phyloP scores from a whole-genome alignment of 2,329 filamentous ascomycete species.

The Xylaria arbuscula region DNA sequence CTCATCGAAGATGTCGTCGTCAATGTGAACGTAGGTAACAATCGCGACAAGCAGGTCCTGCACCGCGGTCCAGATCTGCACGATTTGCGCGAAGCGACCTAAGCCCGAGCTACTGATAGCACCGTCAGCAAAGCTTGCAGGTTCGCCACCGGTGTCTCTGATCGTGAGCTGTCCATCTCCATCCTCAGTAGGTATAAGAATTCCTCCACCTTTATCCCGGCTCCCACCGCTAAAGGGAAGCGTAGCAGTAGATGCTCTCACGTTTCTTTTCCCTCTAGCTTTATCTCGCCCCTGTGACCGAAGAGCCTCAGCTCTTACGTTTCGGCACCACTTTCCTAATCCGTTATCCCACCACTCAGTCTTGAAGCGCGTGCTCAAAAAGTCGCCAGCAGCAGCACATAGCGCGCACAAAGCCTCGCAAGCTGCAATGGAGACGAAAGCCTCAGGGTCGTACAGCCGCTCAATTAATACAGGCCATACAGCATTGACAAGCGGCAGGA shows the following conservation, averaged over 20 bases:
- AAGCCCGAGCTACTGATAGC: slow-evolving; percentile 53
- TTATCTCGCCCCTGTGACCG: slow-evolving; percentile 33
- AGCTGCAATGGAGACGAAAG: slow-evolving; percentile 76
- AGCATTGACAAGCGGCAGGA: slow-evolving; percentile 88
- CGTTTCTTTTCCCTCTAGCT: slow-evolving; percentile 24
- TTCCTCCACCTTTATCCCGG: slow-evolving; percentile 30
- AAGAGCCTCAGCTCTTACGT: slow-evolving; percentile 56
- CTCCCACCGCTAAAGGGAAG: slow-evolving; percentile 19
- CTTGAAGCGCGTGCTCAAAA: slow-evolving; percentile 80
- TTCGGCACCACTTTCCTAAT: slow-evolving; percentile 62
- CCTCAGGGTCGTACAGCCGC: slow-evolving; percentile 73
- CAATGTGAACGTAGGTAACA: slow-evolving; percentile 71
- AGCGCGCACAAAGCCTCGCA: slow-evolving; percentile 75
- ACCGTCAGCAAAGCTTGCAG: slow-evolving; percentile 26
- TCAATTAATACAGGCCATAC: slow-evolving; percentile 85
- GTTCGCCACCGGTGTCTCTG: slow-evolving; percentile 33
- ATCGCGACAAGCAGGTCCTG: slow-evolving; percentile 69
- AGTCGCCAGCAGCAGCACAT: slow-evolving; percentile 80
- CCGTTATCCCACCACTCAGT: slow-evolving; percentile 72
- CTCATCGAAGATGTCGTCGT: slow-evolving; percentile 77
- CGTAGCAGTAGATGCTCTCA: slow-evolving; percentile 8
- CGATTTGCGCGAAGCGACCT: slow-evolving; percentile 69
- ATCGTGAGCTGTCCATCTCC: slow-evolving; percentile 41
- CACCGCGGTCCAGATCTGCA: slow-evolving; percentile 72
- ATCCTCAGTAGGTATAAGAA: slow-evolving; percentile 47